These are phyloP conservation scores for Choiromyces venosus DNA, from an alignment of 495 filamentous ascomycete species.

Conservation along the genomic window DNA sequence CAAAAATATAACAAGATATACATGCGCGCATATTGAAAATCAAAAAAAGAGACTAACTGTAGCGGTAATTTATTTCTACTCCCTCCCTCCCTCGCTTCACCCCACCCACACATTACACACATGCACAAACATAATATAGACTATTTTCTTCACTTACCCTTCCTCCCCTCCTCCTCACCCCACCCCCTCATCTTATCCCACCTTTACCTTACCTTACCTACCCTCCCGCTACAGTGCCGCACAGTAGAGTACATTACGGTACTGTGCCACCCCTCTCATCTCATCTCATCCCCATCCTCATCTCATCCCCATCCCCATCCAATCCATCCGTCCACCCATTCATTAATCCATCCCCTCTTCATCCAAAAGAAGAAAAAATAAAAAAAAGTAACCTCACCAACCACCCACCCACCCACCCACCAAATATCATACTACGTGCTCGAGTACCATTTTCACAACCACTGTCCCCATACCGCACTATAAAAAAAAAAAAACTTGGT, in stretches of 20 bases:
- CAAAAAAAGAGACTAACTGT: background rate
- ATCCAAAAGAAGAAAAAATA: constrained; percentile 22
- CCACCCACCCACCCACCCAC: background rate
- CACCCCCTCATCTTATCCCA: no score
- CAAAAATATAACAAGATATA: background rate
- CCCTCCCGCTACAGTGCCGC: background rate
- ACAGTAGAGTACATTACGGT: no score
- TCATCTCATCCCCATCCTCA: background rate
- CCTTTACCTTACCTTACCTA: background rate
- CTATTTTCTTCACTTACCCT: background rate
- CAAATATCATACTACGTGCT: background rate
- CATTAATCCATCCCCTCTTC: constrained; percentile 33
- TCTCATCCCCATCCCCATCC: constrained; percentile 12
- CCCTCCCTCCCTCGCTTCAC: background rate
- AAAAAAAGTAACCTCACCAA: background rate
- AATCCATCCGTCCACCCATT: no score
- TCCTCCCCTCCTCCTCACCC: background rate
- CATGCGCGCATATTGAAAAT: background rate
- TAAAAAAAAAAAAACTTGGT: no score
- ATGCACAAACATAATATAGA: background rate
- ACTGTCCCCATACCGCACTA: no score
- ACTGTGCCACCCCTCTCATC: background rate
- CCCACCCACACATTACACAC: background rate
- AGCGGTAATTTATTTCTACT: background rate
- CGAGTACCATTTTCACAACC: no score